Evolutionary conservation across 495 filamentous ascomycete genomes (phyloP).

Genomic region (Aspergillus carlsbadensis): DNA sequence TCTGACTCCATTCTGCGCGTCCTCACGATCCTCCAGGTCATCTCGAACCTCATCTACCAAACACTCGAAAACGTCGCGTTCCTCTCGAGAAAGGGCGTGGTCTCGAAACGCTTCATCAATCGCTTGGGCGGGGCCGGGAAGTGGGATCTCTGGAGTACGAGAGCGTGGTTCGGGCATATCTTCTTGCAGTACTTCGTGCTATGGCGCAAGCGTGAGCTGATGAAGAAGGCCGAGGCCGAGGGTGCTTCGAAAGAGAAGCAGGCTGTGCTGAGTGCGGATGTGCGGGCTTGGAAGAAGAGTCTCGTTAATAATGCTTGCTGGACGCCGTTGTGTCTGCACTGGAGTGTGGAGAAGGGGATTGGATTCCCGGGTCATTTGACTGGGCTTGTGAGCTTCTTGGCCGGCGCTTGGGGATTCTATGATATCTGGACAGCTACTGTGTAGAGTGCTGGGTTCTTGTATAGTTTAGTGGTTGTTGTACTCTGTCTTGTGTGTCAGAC

Average conservation of each 20-base stretch:
- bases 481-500: not conserved
- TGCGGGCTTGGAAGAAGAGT: conserved; percentile 45
- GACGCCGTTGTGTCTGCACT: conserved; percentile 71
- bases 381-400: conserved; percentile 65
- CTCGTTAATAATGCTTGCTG: conserved; percentile 54
- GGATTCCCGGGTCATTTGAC: conserved; percentile 65
- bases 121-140: conserved; percentile 51
- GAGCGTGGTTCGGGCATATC: conserved; percentile 79
- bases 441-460: conserved; percentile 7
- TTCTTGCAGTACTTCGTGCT: conserved; percentile 71
- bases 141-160: conserved; percentile 70
- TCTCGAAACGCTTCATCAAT: conserved; percentile 51
- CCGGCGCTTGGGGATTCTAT: conserved; percentile 39
- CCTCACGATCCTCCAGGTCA: conserved; percentile 67
- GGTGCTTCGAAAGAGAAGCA: conserved; percentile 37
- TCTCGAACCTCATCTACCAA: conserved; percentile 68
- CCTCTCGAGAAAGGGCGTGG: conserved; percentile 61
- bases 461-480: conserved; percentile 12
- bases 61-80: conserved; percentile 81
- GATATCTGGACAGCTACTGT: conserved; percentile 38
- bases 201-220: conserved; percentile 45
- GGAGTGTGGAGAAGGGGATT: conserved; percentile 73
- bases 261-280: conserved; percentile 39
- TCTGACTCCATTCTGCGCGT: conserved; percentile 41
- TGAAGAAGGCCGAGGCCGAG: conserved; percentile 26